Base-by-base conservation (phyloP, 2,329 filamentous ascomycete genomes). In the Drechslera avenae region DNA sequence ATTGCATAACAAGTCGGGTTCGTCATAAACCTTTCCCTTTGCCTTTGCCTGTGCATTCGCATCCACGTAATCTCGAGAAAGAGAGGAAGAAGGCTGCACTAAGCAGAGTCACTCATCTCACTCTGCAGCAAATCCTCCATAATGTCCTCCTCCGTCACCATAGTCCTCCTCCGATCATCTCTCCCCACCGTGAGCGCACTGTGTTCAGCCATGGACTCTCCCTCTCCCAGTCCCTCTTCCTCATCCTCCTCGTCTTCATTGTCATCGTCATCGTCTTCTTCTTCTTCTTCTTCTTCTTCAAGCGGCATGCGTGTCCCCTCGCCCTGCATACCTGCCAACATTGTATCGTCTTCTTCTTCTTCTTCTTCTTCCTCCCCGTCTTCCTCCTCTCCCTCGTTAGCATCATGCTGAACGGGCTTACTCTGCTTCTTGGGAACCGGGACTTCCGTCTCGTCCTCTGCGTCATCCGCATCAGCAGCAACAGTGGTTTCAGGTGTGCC, bases 221-320 rank as follows among this genome's bases (percentile, higher is more conserved):
- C 30, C 30, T 39, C 32, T 18, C 31, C 17, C 34, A 44, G 43
- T 18, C 47, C 10, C 21, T 46, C 56, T 13, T 55, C 10, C 17
- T 33, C 32, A 16, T 51, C 30, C 23, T 39, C 32, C 28, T 34
- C 17, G 31, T 46, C 46, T 16, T 51, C 13, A 28, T 48, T 54
- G 31, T 58, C 40, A 5, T 60, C 53, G 2, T 64, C 51, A 32
- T 43, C 60, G 0, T 61, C 59, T 1, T 66, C 58, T 0, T 68
- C 62, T 1, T 66, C 63, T 9, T 67, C 63, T 3, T 67, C 63
- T 3, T 63, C 63, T 1, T 62, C 60, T 32, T 66, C 64, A 31
- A 72, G 59, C 10, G 71, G 69, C 58, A 73, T 67, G 7, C 64
- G 56, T 14, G 71, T 73, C 3, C 69, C 63, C 48, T 73, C 71